Base-by-base conservation (phyloP, 805 yeast species). In the Kodamaea jinghongensis region DNA sequence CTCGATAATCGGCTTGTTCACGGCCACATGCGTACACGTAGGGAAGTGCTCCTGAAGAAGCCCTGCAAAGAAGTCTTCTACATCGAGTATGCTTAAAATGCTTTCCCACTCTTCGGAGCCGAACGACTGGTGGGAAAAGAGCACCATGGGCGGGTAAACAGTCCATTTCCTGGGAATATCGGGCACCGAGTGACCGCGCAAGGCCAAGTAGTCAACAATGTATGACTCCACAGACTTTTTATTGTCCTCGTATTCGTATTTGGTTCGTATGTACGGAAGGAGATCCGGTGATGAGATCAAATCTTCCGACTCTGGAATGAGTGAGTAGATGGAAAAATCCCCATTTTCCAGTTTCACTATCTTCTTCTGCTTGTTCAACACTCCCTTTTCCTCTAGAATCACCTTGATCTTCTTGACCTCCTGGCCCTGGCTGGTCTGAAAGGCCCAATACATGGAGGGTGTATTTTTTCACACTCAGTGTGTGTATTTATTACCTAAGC, bases 61-160 rank as follows among this genome's bases (percentile, higher is more conserved):
- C 60, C 39, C 3, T 43, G 38, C 39, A n/a, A 55, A 52, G 25
- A 53, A 49, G 13, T 39, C 31, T 39, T 42, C 17, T 10, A 14
- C 12, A 43, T 65, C 28, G 4, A 23, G 17, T 8, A 45, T 44
- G 48, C 8, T 23, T 16, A 38, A 32, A 35, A 28, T 37, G 0
- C 27, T 9, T 0, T 25, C 34, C 79, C 80, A 75, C 14, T 20
- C 36, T 0, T 35, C 46, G 28, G 61, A 43, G 16, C 67, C 71
- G 47, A 79, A 76, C 0, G 83, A 67, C 3, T 61, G 67, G 0
- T 75, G 54, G 29, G 77, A 72, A 28, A 85, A 71, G 7, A 86
- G 62, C 1, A 83, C 58, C 73, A 86, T 58, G 0, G 95, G 93
- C 1, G 80, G 77, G 52, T 86, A 86, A 0, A 82, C 45, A 0